A percentile compares a stretch with the other conserved stretches of the same genome.
phyloP scores from a whole-genome alignment of 2,329 filamentous ascomycete species.

The Alternaria infectoria region DNA sequence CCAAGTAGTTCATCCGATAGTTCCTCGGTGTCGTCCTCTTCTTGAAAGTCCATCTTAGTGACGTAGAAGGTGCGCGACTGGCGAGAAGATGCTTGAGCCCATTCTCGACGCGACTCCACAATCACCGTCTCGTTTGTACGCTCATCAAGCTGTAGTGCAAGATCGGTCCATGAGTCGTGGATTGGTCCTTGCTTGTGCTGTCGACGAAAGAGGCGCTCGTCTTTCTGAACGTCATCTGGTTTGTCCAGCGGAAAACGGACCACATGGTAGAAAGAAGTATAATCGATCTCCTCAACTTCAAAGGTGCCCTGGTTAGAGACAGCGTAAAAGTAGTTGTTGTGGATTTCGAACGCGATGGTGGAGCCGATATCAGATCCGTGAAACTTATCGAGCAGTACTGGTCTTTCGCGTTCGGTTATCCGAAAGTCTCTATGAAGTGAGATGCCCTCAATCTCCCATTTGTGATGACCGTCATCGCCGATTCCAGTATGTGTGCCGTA shows the following conservation, averaged over 20 bases:
- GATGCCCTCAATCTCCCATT: conserved; percentile 66
- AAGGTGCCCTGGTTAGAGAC: conserved; percentile 70
- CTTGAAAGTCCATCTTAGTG: conserved; percentile 56
- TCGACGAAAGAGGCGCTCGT: conserved; percentile 66
- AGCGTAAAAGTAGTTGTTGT: conserved; percentile 70
- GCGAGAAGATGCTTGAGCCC: conserved; percentile 61
- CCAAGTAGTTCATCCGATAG: conserved; percentile 14
- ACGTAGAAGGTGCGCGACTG: conserved; percentile 72
- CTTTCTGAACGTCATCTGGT: conserved; percentile 54
- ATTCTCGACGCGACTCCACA: conserved; percentile 73
- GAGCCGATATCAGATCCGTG: conserved; percentile 70
- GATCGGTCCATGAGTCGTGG: conserved; percentile 74
- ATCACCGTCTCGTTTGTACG: conserved; percentile 64
- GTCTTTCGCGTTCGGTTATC: conserved; percentile 49
- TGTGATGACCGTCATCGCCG: conserved; percentile 61
- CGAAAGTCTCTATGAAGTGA: conserved; percentile 48
- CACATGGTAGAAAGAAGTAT: conserved; percentile 73
- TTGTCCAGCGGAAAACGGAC: conserved; percentile 65
- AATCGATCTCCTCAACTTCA: conserved; percentile 68
- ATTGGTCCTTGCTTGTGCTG: conserved; percentile 73
- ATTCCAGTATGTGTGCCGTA: conserved; percentile 68
- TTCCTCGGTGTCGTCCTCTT: conserved; percentile 1
- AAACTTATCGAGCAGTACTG: conserved; percentile 63
- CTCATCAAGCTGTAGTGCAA: conserved; percentile 68
- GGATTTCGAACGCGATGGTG: conserved; percentile 74